phyloP scores from a whole-genome alignment of 176 grass and related monocot genomes.

The Puccinellia tenuiflora region DNA sequence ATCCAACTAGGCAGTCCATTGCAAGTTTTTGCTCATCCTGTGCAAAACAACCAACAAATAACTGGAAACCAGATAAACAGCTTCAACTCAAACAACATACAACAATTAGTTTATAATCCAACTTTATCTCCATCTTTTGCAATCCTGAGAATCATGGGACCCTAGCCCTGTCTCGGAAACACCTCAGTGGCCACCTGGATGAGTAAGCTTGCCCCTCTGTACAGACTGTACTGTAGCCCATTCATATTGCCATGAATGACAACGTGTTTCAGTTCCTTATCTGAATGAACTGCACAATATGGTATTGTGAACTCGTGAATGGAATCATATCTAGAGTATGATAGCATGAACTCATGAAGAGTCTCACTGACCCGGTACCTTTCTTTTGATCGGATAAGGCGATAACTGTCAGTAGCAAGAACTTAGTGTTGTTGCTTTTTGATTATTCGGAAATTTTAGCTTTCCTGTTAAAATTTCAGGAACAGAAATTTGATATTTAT shows the following conservation, averaged over 20 bases:
- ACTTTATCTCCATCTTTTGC: background rate
- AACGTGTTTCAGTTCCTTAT: background rate
- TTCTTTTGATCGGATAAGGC: too few species aligned
- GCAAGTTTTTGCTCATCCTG: background rate
- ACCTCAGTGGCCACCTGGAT: background rate
- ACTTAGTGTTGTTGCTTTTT: background rate
- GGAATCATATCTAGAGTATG: background rate
- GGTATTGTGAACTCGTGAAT: background rate
- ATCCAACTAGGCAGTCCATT: background rate
- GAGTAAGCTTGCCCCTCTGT: background rate
- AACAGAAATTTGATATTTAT: background rate
- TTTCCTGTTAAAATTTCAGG: background rate
- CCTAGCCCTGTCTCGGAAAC: background rate
- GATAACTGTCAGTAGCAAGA: background rate
- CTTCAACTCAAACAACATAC: background rate
- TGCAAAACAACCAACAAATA: background rate
- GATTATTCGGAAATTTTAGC: background rate
- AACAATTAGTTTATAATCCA: background rate
- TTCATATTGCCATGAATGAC: background rate
- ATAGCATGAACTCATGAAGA: background rate
- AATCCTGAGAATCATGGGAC: background rate
- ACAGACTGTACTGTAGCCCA: background rate
- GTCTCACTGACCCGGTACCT: background rate
- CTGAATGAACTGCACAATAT: background rate
- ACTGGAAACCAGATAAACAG: background rate